Conservation (phyloP, 75 land plant species). For the Adiantum capillusveneris region DNA sequence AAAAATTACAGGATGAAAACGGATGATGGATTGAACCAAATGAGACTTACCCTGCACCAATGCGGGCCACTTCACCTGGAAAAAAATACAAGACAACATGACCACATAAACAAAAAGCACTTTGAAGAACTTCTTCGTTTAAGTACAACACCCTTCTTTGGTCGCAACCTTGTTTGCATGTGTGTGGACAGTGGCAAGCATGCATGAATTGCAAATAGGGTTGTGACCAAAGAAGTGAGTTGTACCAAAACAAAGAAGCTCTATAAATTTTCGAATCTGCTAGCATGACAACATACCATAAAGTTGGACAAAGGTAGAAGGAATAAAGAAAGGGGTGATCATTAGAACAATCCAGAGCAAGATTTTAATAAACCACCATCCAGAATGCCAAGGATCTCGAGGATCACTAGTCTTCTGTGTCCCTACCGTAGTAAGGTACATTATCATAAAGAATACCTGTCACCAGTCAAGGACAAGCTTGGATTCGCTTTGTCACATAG, state of each 20-base stretch:
- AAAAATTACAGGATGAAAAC: too few relatives aligned
- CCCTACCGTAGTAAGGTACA: slow-evolving; percentile 75
- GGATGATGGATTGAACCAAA: too few relatives aligned
- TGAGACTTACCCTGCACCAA: slow-evolving; percentile 82
- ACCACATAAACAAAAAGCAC: too few relatives aligned
- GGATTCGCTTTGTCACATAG: not conserved
- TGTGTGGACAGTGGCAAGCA: too few relatives aligned
- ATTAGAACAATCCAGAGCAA: slow-evolving; percentile 49
- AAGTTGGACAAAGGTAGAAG: slow-evolving; percentile 53
- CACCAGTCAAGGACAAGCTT: not conserved
- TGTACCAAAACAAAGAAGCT: too few relatives aligned
- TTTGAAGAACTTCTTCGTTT: too few relatives aligned
- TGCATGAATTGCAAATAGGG: too few relatives aligned
- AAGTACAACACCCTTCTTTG: too few relatives aligned
- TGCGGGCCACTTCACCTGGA: slow-evolving; percentile 79
- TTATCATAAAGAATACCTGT: slow-evolving; percentile 48
- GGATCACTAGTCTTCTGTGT: slow-evolving; percentile 42
- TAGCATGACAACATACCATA: slow-evolving; percentile 51
- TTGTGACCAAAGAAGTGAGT: too few relatives aligned
- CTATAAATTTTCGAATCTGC: too few relatives aligned
- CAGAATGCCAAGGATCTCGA: slow-evolving; percentile 80
- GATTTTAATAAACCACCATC: slow-evolving; percentile 79
- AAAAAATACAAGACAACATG: too few relatives aligned
- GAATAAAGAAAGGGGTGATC: slow-evolving; percentile 58
- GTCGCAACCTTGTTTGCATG: too few relatives aligned